Percentiles rank a stretch among this genome's conserved stretches.
phyloP scores from a whole-genome alignment of 495 filamentous ascomycete genomes.

The Talaromyces adpressus region DNA sequence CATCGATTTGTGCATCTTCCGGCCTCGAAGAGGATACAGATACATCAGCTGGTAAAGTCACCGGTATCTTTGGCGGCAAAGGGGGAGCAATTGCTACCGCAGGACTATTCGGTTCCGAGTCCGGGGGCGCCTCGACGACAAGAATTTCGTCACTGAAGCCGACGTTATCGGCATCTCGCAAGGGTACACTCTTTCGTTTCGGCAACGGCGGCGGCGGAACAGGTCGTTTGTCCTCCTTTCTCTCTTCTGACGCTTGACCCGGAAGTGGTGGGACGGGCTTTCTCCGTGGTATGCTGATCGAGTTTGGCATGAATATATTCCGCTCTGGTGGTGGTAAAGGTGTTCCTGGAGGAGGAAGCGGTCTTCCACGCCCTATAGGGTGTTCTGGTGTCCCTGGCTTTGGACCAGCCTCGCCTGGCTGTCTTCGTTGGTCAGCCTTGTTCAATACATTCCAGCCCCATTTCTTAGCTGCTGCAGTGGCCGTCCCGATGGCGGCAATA shows the following conservation, averaged over 20 bases:
- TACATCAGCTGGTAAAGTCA: background rate
- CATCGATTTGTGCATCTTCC: background rate
- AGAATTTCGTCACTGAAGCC: conserved; percentile 32
- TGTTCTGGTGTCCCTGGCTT: conserved; percentile 50
- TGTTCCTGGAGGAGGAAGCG: conserved; percentile 45
- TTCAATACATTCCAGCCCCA: conserved; percentile 74
- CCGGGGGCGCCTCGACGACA: conserved; percentile 44
- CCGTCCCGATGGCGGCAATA: conserved; percentile 55
- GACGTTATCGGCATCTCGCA: conserved; percentile 12
- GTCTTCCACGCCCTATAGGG: conserved; percentile 64
- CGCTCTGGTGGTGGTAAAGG: conserved; percentile 69
- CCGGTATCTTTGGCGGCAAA: background rate
- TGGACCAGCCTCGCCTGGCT: conserved; percentile 22
- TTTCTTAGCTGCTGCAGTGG: conserved; percentile 72
- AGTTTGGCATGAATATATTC: conserved; percentile 49
- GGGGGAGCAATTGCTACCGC: background rate
- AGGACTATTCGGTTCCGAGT: conserved; percentile 46
- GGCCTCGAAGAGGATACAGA: background rate
- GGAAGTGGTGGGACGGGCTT: conserved; percentile 47
- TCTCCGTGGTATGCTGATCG: conserved; percentile 52
- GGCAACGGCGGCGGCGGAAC: conserved; percentile 25
- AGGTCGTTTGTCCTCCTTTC: conserved; percentile 18
- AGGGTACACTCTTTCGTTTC: conserved; percentile 29
- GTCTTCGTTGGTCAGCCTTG: conserved; percentile 38
- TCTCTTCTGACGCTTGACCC: conserved; percentile 12